Base-by-base conservation (phyloP, 176 grass and related monocot species). In the Eragrostis nindensis region DNA sequence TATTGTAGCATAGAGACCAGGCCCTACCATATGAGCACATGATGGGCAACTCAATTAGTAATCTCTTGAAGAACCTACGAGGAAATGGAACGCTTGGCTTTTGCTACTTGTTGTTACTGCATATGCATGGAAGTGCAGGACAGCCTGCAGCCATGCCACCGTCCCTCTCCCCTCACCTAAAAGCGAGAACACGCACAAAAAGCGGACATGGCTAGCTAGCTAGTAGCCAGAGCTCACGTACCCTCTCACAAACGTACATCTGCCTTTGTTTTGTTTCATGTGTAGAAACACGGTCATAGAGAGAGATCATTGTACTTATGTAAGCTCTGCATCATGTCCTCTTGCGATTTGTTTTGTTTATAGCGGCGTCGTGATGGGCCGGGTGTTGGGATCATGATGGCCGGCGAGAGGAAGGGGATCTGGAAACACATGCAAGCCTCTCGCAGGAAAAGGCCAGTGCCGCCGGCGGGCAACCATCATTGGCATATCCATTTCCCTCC, bases 401-500 rank as follows among this genome's bases (percentile, higher is more conserved):
- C 29, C 48, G 49, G 38, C 56, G 73, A 57, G 60, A 67, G 50
- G 49, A 22, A 42, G 65, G 68, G 81, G 84, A 84, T 92, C 86
- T 76, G 55, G 40, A 79, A 79, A 85, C 87, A 79, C 91, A 93
- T 90, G 91, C 87, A 57, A 25, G 44, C 79, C 86, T 79, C 47
- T 66, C 45, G 4, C 13, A 19, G 27, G 25, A 83, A 79, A 83
- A 70, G 32, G 17, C 3, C 39, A 86, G 15, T 22, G 60, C 25
- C 43, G 43, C 77, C 61, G n/a, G 76, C 76, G 53, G 82, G 80
- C 83, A 86, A 81, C 62, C 78, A 91, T 86, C 90, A 73, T 83
- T 66, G 56, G 41, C 56, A 72, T 79, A 79, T 83, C 47, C 40
- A 71, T 30, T 16, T 39, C 46, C 39, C 21, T 43, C 60, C 50